A percentile compares a stretch with the other conserved stretches of the same genome.
Conservation (phyloP, 257 asterid genomes). For the Gardenia jasminoides region DNA sequence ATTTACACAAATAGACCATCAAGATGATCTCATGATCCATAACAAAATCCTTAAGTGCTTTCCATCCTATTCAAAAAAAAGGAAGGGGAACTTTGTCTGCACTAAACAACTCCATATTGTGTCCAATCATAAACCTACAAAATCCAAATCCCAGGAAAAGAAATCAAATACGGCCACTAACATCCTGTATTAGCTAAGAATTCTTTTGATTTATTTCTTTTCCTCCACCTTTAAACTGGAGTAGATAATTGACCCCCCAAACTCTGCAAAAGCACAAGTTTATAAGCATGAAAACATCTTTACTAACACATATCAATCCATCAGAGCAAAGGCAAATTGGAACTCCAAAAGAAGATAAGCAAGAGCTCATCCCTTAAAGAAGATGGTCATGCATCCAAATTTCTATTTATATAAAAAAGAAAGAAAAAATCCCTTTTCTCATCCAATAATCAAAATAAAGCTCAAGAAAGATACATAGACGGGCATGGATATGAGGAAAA, state of each 20-base stretch:
- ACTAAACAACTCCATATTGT: not conserved
- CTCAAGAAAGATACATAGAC: not conserved
- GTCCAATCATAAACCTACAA: not conserved
- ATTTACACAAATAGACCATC: not conserved
- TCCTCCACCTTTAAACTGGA: too few relatives aligned
- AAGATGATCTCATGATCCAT: not conserved
- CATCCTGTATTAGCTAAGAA: not conserved
- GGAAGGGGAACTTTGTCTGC: not conserved
- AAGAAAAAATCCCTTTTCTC: not conserved
- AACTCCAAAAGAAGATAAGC: not conserved
- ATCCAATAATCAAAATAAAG: not conserved
- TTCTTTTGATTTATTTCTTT: not conserved
- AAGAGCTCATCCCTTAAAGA: not conserved
- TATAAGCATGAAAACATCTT: not conserved
- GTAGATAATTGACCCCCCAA: too few relatives aligned
- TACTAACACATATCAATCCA: not conserved
- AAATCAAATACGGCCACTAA: not conserved
- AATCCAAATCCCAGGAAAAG: not conserved
- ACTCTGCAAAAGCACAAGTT: not conserved
- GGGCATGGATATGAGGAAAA: not conserved
- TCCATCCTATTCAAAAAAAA: not conserved
- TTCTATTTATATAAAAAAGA: not conserved
- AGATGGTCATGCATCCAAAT: not conserved
- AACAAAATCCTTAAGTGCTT: not conserved
- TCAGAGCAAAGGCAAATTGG: not conserved